Evolutionary conservation across 495 filamentous ascomycete species (phyloP), one percentile per base, ranked within the genome.

Genomic region (Tetracladium setigerum): DNA sequence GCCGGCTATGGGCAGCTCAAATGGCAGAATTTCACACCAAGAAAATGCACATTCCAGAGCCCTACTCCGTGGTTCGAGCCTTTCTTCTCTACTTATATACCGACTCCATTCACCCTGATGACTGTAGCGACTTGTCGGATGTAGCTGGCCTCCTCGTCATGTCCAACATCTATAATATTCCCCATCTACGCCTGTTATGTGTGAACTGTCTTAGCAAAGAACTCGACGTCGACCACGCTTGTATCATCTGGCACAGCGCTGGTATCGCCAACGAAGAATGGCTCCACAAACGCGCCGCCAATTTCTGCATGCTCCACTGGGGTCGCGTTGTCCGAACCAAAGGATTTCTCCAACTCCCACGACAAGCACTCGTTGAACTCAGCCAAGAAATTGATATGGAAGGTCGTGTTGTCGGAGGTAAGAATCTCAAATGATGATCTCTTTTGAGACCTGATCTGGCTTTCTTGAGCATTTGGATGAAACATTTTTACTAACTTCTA

Each of bases 1-100:
- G 82, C 18, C 82, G 91, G 9, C 65, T 98, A 4, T 96, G 92
- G 65, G 77, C 86, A 15, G 79, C 91, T 9, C 88, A 95, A 54
- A 97, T 98, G 92, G 80, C 84, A 9, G 92, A 98, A 61, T 97
- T 92, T 57, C 92, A 97, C 62, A 88, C 86, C 11, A 89, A 90
- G 56, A 86, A 86, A 61, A 90, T 98, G 85, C 92, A 97, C 65
- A 95, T 98, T 35, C 90, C 94, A 0, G 94, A 97, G 60, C 88
- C 89, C 1, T 97, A 96, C 62, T 82, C 82, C 4, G 89, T 95
- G 4, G 94, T 98, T 45, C 88, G 87, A 49, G 86, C 89, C 1
- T 98, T 98, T 60, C 71, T 97, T 18, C 92, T 89, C 69, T 98
- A 95, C 60, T 76, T 98, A 13, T 98, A 98, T 67, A 95, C 91